Base-by-base conservation (phyloP, 1,284 basidiomycete genomes). In the Taiwanofungus camphoratus region DNA sequence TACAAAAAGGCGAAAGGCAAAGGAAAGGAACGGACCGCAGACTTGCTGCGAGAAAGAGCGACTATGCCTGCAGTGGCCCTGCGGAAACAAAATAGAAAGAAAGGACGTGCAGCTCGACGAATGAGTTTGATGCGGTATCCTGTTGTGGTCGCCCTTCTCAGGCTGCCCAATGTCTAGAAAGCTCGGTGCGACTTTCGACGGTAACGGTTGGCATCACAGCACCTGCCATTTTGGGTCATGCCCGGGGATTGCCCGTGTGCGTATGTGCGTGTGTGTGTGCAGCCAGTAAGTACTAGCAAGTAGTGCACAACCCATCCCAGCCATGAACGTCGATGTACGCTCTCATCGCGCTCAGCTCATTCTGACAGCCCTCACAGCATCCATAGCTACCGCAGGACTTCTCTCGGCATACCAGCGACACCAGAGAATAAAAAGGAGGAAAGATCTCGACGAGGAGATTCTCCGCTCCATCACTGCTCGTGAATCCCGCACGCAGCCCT, bases 321-420 rank as follows among this genome's bases (percentile, higher is more conserved):
- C 15, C 36, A 49, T 60, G 58, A 52, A 41, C 29, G 32, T 64
- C 35, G 61, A 65, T 54, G 26, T 65, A 42, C 62, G 63, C 22
- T 70, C 72, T 21, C 74, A 76, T 48, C 62, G 63, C 35, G 64
- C 66, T 6, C 84, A 85, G 55, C 74, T 88, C 39, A 57, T 82
- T 30, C 65, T 74, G 27, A 74, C 78, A 5, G 85, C 83, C 12
- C 51, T 79, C 38, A 71, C 73, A n/a, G 74, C 84, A 7, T 85
- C 82, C 12, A 50, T 74, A 1, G 64, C 74, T 1, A 87, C 85
- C 16, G 76, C 74, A 5, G 67, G 72, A 0, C 52, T 77, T 2
- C 59, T 87, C 23, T 66, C 76, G 23, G 70, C 75, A 1, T 85
- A 85, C 56, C 70, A 74, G 40, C 57, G 68, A 4, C 73, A 77